Percentiles rank a stretch among this genome's conserved stretches.
Conservation (phyloP, 1,139 yeast genomes). For the Insectozyma bohioensis region DNA sequence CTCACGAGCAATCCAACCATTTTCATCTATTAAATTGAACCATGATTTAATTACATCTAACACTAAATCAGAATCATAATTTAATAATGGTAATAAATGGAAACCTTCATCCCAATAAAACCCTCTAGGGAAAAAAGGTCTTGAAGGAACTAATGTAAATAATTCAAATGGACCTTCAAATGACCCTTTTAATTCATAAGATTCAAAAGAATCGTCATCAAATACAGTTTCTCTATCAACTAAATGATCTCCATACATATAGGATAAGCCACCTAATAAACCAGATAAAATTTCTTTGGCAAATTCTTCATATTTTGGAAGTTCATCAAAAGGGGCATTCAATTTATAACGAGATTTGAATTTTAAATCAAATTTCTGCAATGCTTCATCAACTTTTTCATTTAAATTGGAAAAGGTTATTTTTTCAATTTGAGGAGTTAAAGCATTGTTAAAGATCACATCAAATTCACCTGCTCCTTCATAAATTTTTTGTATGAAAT, state of each 20-base stretch:
- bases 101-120: slow-evolving; percentile 99
- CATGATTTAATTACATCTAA: slow-evolving; percentile 83
- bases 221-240: slow-evolving; percentile 73
- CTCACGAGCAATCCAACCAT: slow-evolving; percentile 97
- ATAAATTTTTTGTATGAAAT: slow-evolving; percentile 73
- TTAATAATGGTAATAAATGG: slow-evolving; percentile 78
- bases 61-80: slow-evolving; percentile 82
- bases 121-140: slow-evolving; percentile 95
- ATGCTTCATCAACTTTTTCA: slow-evolving; percentile 33
- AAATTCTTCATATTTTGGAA: slow-evolving; percentile 49
- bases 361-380: slow-evolving; percentile 49
- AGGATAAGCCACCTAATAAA: slow-evolving; percentile 85
- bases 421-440: slow-evolving; percentile 38
- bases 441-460: slow-evolving; percentile 54
- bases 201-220: slow-evolving; percentile 65
- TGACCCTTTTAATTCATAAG: slow-evolving; percentile 49
- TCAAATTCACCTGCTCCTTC: slow-evolving; percentile 79
- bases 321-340: slow-evolving; percentile 51
- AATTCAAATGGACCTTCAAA: slow-evolving; percentile 70
- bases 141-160: slow-evolving; percentile 84
- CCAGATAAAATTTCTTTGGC: slow-evolving; percentile 82
- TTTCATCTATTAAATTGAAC: slow-evolving; percentile 81
- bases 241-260: slow-evolving; percentile 81
- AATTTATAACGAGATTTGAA: slow-evolving; percentile 58
- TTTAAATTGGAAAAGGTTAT: slow-evolving; percentile 46